phyloP scores from a whole-genome alignment of 495 filamentous ascomycete species.

The Penicillium nucicola region DNA sequence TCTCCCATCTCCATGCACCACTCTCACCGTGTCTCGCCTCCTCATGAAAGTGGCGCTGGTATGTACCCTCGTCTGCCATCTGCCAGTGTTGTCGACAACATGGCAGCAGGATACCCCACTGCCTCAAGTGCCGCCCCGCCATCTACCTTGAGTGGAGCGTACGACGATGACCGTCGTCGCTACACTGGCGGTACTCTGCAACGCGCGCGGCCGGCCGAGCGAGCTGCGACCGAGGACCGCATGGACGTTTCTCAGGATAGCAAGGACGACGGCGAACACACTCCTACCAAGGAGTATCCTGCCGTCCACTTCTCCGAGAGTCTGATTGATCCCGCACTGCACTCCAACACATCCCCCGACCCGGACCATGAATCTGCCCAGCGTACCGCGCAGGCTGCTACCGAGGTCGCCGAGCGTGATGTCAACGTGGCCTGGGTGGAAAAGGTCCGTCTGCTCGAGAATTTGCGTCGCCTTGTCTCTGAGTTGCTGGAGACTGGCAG shows the following conservation, averaged over 20 bases:
- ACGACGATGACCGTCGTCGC: conserved; percentile 79
- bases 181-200: conserved; percentile 88
- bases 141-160: conserved; percentile 76
- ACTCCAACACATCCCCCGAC: conserved; percentile 27
- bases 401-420: conserved; percentile 45
- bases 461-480: conserved; percentile 64
- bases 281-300: conserved; percentile 39
- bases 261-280: conserved; percentile 43
- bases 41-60: conserved; percentile 58
- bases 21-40: conserved; percentile 58
- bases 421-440: conserved; percentile 76
- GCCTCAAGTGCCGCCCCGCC: conserved; percentile 65
- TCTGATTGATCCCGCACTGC: conserved; percentile 54
- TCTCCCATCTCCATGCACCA: conserved; percentile 69
- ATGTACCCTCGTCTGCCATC: conserved; percentile 87
- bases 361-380: conserved; percentile 41
- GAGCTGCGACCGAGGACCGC: conserved; percentile 29
- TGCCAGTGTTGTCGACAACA: conserved; percentile 56
- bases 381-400: conserved; percentile 43
- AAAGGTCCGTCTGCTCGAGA: conserved; percentile 77
- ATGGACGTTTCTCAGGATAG: conserved; percentile 59
- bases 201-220: conserved; percentile 55
- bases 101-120: conserved; percentile 54
- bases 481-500: conserved; percentile 61
- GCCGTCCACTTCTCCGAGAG: conserved; percentile 40